Evolutionary conservation across 2,329 filamentous ascomycete genomes (phyloP).

Genomic region (Lachnellula willkommii): DNA sequence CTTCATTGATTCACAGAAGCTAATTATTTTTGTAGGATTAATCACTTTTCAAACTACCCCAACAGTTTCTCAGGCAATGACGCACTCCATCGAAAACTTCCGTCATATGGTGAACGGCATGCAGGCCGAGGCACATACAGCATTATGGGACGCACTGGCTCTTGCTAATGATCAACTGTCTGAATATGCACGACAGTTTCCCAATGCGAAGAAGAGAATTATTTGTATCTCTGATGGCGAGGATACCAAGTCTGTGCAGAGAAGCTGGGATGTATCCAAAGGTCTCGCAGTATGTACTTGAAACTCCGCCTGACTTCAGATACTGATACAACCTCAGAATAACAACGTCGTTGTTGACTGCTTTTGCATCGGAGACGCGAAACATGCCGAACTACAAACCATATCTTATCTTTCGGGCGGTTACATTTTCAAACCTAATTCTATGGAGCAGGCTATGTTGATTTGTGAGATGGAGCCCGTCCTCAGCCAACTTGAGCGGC

Average conservation of each 20-base stretch:
- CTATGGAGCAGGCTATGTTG: slow-evolving; percentile 5
- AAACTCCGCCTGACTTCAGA: not conserved
- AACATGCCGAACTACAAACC: slow-evolving; percentile 4
- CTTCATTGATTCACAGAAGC: not conserved
- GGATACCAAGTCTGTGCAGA: slow-evolving; percentile 1
- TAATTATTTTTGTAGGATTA: not conserved
- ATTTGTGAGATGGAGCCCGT: slow-evolving; percentile 13
- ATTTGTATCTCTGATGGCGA: slow-evolving; percentile 6
- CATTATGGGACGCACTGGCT: slow-evolving; percentile 8
- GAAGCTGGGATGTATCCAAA: not conserved
- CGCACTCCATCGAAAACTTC: slow-evolving; percentile 8
- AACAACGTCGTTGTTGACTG: slow-evolving; percentile 5
- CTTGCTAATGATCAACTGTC: slow-evolving; percentile 5
- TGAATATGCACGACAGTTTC: slow-evolving; percentile 7
- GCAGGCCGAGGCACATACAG: slow-evolving; percentile 2
- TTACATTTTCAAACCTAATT: slow-evolving; percentile 5
- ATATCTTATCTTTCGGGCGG: slow-evolving; percentile 9
- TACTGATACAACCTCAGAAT: not conserved
- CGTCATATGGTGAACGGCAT: slow-evolving; percentile 5
- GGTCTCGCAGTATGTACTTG: not conserved
- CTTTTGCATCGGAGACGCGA: slow-evolving; percentile 3
- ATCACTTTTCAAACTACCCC: slow-evolving; percentile 7
- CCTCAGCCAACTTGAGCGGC: slow-evolving; percentile 5
- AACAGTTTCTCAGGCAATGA: not conserved
- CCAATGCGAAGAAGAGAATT: slow-evolving; percentile 10